A percentile compares a stretch with the other conserved stretches of the same genome.
Conservation (phyloP, 768 basidiomycete genomes). For the Daedalea quercina region DNA sequence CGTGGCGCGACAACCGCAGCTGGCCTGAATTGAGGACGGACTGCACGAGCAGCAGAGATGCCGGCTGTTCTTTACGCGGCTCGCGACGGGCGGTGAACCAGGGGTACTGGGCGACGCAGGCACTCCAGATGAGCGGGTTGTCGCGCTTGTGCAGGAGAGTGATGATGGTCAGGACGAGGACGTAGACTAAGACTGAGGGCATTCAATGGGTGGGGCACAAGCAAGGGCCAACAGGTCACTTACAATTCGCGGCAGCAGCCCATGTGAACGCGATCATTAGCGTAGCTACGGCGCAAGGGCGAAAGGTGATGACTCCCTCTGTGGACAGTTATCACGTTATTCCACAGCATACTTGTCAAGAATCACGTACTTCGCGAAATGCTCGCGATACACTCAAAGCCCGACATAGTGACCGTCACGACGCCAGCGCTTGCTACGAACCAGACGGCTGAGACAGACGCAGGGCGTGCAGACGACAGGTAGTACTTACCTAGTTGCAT, state of each 20-base stretch:
- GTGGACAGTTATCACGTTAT: neutral
- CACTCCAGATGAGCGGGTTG: constrained; percentile 46
- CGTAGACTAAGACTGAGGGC: constrained; percentile 64
- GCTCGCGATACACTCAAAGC: constrained; percentile 29
- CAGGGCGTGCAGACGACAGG: neutral
- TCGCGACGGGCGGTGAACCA: constrained; percentile 22
- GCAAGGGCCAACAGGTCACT: neutral
- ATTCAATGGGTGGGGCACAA: neutral
- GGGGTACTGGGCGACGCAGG: constrained; percentile 39
- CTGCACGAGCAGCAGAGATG: constrained; percentile 30
- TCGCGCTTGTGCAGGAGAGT: constrained; percentile 35
- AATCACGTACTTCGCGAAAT: neutral
- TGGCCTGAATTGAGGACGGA: neutral
- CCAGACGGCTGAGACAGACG: neutral
- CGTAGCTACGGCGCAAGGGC: neutral
- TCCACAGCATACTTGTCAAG: neutral
- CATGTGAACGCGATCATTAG: neutral
- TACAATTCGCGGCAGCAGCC: constrained; percentile 8
- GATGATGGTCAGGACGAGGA: constrained; percentile 40
- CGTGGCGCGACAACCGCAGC: constrained; percentile 12
- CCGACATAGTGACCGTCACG: constrained; percentile 33
- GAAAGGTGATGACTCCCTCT: neutral
- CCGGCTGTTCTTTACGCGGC: constrained; percentile 29
- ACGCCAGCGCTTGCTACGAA: constrained; percentile 47
- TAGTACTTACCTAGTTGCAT: constrained; percentile 52